Evolutionary conservation across 805 yeast species (phyloP), one percentile per base, ranked within the genome.

Genomic region (Schizosaccharomyces octosporus): DNA sequence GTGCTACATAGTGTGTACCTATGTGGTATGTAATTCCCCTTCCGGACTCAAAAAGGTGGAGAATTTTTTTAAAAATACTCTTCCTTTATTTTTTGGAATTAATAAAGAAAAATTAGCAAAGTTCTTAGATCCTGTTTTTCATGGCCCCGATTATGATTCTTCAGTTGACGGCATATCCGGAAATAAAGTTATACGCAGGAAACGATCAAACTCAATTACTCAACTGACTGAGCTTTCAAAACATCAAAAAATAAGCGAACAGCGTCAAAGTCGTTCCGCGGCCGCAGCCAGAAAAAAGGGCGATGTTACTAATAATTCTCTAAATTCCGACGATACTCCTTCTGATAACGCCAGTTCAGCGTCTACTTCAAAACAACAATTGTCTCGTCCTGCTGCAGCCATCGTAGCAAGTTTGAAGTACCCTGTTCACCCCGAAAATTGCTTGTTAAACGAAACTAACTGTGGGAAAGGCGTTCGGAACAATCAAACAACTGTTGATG

Each of bases 401-500:
- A 45, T 45, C n/a, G 64, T 77, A 77, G 66, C 80, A 81, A 65
- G 79, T 81, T 24, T 82, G 88, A 7, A 79, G 83, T 31, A 87
- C 86, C 71, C 86, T 96, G 0, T 79, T 79, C 32, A 78, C 79
- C 64, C 48, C 6, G 48, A 57, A 9, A 7, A 42, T 29, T 24
- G 19, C 9, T 39, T 36, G 42, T 55, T n/a, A 9, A 39, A 32
- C 2, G 29, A 9, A 55, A 32, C 62, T 3, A 89, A 11, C 3
- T 58, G 24, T 4, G 32, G 17, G n/a, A 57, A 62, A 32, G 24
- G 15, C 24, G 19, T 19, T n/a, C 55, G n/a, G 55, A 15, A 21
- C 17, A 24, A 24, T 15, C 15, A 27, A 21, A 48, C 27, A 3
- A 15, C 27, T 11, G 4, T 11, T 2, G 29, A 48, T 13, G 29